Conservation (phyloP, 441 rosid genomes). For the Aleurites moluccanus region DNA sequence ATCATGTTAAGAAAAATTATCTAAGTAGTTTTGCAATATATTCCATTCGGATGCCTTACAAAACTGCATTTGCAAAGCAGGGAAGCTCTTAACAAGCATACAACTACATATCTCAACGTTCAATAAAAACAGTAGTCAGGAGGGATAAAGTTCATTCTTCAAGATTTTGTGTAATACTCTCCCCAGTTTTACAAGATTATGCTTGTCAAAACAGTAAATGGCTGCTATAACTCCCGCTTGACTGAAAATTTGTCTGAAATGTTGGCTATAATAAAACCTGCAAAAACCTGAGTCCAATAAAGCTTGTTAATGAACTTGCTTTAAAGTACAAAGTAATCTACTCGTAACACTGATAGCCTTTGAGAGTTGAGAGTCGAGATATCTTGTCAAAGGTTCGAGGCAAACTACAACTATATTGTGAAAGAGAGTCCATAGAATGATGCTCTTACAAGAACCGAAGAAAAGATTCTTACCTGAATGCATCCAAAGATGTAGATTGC, state of each 20-base stretch:
- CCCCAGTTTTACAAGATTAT: slow-evolving; percentile 1
- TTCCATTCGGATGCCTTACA: background rate
- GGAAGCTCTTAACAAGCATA: background rate
- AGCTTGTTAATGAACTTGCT: background rate
- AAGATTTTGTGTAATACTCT: background rate
- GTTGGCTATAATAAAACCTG: slow-evolving; percentile 54
- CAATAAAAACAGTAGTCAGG: background rate
- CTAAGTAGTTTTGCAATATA: background rate
- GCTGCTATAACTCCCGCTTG: slow-evolving; percentile 26
- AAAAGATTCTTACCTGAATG: slow-evolving; percentile 48
- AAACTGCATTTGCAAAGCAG: background rate
- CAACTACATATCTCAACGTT: background rate
- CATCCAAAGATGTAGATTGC: slow-evolving; percentile 68
- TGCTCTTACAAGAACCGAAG: background rate
- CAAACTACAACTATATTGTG: background rate
- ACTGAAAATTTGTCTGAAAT: slow-evolving; percentile 38
- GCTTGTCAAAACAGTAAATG: background rate
- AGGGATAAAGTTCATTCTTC: background rate
- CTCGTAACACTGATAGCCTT: no score
- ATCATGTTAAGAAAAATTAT: background rate
- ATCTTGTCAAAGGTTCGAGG: background rate
- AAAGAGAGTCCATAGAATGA: no score
- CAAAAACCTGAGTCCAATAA: slow-evolving; percentile 48
- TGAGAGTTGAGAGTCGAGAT: no score
- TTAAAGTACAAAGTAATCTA: background rate